Evolutionary conservation across 1,139 yeast species (phyloP).

Genomic region (Geotrichum restrictum): DNA sequence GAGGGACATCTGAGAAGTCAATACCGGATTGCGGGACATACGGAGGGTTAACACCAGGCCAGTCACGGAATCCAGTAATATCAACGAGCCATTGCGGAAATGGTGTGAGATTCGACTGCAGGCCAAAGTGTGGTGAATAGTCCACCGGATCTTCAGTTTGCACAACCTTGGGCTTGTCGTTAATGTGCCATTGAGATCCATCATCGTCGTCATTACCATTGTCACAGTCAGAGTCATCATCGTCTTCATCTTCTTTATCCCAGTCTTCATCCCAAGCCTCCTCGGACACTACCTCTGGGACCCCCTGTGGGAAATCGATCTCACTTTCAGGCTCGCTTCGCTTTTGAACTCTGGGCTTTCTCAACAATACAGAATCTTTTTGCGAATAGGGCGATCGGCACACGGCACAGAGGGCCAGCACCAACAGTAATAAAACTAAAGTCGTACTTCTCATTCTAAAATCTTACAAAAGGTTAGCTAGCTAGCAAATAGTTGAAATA

Average conservation of each 20-base stretch:
- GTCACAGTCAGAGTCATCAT: slow-evolving; percentile 32
- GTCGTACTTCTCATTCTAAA: background rate
- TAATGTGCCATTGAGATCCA: slow-evolving; percentile 31
- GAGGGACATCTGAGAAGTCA: slow-evolving; percentile 51
- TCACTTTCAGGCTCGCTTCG: slow-evolving; percentile 6
- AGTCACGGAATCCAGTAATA: slow-evolving; percentile 64
- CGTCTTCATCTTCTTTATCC: slow-evolving; percentile 27
- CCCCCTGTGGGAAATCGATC: too few species aligned
- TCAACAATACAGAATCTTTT: background rate
- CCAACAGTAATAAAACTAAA: background rate
- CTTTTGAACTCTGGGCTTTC: background rate
- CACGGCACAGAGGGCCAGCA: background rate
- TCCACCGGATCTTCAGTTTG: too few species aligned
- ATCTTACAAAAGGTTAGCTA: too few species aligned
- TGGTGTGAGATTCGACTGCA: background rate
- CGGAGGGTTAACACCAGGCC: slow-evolving; percentile 89
- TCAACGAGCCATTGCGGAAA: slow-evolving; percentile 77
- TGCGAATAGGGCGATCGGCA: background rate
- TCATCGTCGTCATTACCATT: slow-evolving; percentile 36
- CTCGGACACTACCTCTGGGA: too few species aligned
- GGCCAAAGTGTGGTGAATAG: background rate
- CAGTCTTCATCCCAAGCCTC: slow-evolving; percentile 12
- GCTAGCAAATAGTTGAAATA: background rate
- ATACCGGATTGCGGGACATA: slow-evolving; percentile 75
- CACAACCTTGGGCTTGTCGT: background rate